Evolutionary conservation across 2,329 filamentous ascomycete species (phyloP).

Genomic region (Fonsecaea monophora): DNA sequence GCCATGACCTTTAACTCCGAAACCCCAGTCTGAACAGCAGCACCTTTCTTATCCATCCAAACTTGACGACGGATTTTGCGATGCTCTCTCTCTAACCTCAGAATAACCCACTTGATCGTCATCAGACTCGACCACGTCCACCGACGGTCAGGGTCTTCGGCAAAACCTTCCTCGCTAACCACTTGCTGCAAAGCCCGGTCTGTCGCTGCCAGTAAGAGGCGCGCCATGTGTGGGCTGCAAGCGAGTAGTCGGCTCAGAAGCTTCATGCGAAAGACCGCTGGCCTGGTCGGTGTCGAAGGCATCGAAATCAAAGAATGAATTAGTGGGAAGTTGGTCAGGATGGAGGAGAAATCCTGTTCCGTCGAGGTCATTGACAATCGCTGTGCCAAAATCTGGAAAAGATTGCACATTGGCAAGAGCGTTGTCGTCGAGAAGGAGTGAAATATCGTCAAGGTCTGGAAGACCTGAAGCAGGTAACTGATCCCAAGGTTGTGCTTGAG

Average conservation of each 20-base stretch:
- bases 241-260: slow-evolving; percentile 58
- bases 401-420: slow-evolving; percentile 70
- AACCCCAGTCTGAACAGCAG: slow-evolving; percentile 17
- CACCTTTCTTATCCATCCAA: slow-evolving; percentile 24
- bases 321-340: slow-evolving; percentile 55
- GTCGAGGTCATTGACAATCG: slow-evolving; percentile 74
- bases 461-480: slow-evolving; percentile 60
- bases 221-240: slow-evolving; percentile 62
- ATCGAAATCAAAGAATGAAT: slow-evolving; percentile 63
- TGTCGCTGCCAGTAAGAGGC: slow-evolving; percentile 61
- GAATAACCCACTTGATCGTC: slow-evolving; percentile 55
- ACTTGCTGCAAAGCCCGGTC: slow-evolving; percentile 61
- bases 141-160: slow-evolving; percentile 45
- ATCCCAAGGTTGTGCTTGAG: slow-evolving; percentile 46
- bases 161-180: slow-evolving; percentile 51
- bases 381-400: slow-evolving; percentile 77
- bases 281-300: slow-evolving; percentile 54
- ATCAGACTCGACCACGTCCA: slow-evolving; percentile 55
- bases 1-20: slow-evolving; percentile 33
- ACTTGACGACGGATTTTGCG: slow-evolving; percentile 43
- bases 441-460: slow-evolving; percentile 73
- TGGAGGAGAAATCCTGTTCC: slow-evolving; percentile 54
- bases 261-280: slow-evolving; percentile 56
- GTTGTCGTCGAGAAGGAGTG: slow-evolving; percentile 65
- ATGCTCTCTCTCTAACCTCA: slow-evolving; percentile 51